Base-by-base conservation (phyloP, 257 asterid species). In the Solanum sparsipilum region DNA sequence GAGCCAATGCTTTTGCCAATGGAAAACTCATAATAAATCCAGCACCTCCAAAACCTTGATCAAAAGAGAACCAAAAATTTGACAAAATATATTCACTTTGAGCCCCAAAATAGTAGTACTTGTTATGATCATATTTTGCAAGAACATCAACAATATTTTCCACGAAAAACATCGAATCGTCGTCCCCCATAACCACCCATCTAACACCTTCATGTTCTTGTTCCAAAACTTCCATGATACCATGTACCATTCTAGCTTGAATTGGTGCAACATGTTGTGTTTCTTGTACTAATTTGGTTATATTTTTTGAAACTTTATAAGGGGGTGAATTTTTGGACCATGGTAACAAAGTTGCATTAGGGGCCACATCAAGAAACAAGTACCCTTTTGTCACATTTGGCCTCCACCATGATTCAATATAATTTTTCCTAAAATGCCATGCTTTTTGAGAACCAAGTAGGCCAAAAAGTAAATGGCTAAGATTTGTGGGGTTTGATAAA, bases 151-250 rank as follows among this genome's bases (percentile, higher is more conserved):
- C 94, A 7, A 93, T 92, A n/a, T 94, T 93, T 23, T 94, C 95
- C 85, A 93, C 84, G 36, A 94, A 92, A 16, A 90, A 92, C 0
- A 94, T 67, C 18, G 97, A 71, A 38, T 94, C 97, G n/a, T 94
- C 97, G 75, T 93, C 97, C 2, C 94, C 95, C 97, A 94, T 93
- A 36, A 93, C 93, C 35, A 93, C 25, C 97, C 97, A 94, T 83
- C 97, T 83, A 65, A 93, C 4, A 41, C 87, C 88, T 1, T 88
- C 91, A 36, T 89, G 90, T 25, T 89, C 92, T 89, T 93, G 93
- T 63, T 94, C 63, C 27, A 90, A 67, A 11, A 92, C 65, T 84
- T 94, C 97, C n/a, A 85, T 86, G 5, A 94, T 93, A 67, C 92
- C 95, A 29, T 94, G 94, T 31, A 93, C 94, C 92, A 94, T 91